A percentile compares a stretch with the other conserved stretches of the same genome.
phyloP scores from a whole-genome alignment of 495 filamentous ascomycete genomes.

The Aspergillus mulundensis region DNA sequence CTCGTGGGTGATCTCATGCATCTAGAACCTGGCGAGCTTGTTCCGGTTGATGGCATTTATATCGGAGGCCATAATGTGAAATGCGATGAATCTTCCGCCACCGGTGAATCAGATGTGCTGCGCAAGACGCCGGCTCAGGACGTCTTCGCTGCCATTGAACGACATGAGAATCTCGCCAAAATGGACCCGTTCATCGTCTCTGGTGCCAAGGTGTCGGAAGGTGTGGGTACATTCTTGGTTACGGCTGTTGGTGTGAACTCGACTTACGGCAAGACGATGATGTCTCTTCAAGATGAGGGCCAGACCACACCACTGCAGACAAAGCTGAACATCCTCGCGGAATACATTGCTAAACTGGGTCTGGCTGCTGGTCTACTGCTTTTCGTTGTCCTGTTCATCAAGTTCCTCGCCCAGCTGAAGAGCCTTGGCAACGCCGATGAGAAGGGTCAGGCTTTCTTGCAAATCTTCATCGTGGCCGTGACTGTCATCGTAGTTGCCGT shows the following conservation, averaged over 20 bases:
- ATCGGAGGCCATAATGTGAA: slow-evolving; percentile 71
- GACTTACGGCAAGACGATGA: slow-evolving; percentile 86
- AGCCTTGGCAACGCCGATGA: slow-evolving; percentile 52
- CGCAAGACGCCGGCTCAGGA: slow-evolving; percentile 70
- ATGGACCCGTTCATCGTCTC: slow-evolving; percentile 94
- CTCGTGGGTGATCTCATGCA: slow-evolving; percentile 81
- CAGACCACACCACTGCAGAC: slow-evolving; percentile 93
- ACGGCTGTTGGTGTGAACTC: slow-evolving; percentile 87
- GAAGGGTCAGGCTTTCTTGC: slow-evolving; percentile 84
- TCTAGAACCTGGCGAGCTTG: slow-evolving; percentile 82
- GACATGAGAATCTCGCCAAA: slow-evolving; percentile 70
- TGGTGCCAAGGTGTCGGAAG: slow-evolving; percentile 87
- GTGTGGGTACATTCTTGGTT: slow-evolving; percentile 79
- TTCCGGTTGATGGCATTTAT: slow-evolving; percentile 75
- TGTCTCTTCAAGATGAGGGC: slow-evolving; percentile 83
- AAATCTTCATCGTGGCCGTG: slow-evolving; percentile 92
- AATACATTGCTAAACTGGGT: slow-evolving; percentile 92
- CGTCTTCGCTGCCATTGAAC: slow-evolving; percentile 74
- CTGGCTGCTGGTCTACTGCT: slow-evolving; percentile 75
- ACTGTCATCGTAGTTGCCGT: slow-evolving; percentile 95
- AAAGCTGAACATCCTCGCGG: slow-evolving; percentile 85
- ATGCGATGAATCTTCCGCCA: slow-evolving; percentile 80
- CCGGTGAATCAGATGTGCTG: slow-evolving; percentile 79
- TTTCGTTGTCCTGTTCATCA: slow-evolving; percentile 90
- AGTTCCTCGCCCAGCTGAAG: slow-evolving; percentile 70